Evolutionary conservation across 305 asterid genomes (phyloP).

Genomic region (Rubia peregrina): DNA sequence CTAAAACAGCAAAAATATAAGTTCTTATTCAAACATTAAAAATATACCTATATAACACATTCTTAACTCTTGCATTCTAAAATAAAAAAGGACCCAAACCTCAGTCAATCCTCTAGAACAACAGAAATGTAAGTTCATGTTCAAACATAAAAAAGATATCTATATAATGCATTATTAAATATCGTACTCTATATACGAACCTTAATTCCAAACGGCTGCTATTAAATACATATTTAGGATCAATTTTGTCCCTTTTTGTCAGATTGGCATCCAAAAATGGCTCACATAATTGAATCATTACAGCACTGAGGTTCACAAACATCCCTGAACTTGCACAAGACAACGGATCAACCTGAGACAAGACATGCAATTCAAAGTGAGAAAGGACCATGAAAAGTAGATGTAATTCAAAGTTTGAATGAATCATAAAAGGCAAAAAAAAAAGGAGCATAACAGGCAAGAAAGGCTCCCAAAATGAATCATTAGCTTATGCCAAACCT

Average conservation of each 20-base stretch:
- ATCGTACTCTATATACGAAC: slow-evolving; percentile 28
- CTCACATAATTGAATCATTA: slow-evolving; percentile 86
- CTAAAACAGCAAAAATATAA: slow-evolving; percentile 27
- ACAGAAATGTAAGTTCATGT: slow-evolving; percentile 1
- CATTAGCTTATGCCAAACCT: not conserved
- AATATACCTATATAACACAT: too few relatives aligned
- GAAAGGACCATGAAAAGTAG: not conserved
- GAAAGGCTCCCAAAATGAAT: not conserved
- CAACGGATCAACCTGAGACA: slow-evolving; percentile 72
- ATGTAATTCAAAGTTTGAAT: not conserved
- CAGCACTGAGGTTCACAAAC: slow-evolving; percentile 95
- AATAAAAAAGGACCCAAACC: slow-evolving; percentile 16
- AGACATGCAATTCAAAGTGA: slow-evolving; percentile 17
- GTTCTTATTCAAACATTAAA: not conserved
- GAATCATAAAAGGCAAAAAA: not conserved
- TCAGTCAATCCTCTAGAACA: slow-evolving; percentile 50
- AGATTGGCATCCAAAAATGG: slow-evolving; percentile 85
- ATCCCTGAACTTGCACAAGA: slow-evolving; percentile 98
- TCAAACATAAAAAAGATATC: not conserved
- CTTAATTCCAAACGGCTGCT: slow-evolving; percentile 70
- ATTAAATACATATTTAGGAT: slow-evolving; percentile 69
- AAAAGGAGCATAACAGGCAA: not conserved
- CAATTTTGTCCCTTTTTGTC: slow-evolving; percentile 84
- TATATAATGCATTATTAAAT: not conserved
- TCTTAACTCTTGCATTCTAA: not conserved